phyloP scores from a whole-genome alignment of 441 rosid species.

The Arabidopsis hybrid region DNA sequence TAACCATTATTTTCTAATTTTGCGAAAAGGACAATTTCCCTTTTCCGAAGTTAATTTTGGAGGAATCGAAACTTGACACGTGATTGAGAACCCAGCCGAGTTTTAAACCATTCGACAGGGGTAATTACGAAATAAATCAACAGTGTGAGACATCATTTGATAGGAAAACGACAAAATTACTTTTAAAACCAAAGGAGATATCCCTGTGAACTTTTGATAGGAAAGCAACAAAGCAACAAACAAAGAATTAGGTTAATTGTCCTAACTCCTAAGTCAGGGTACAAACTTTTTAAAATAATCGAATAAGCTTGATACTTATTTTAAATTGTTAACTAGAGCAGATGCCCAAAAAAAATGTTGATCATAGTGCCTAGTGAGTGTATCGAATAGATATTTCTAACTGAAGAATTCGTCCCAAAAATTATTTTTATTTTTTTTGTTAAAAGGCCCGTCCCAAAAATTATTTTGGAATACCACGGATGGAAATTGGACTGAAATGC shows the following conservation, averaged over 20 bases:
- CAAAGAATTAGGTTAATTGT: neutral
- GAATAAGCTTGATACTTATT: no score
- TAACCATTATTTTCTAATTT: slow-evolving; percentile 1
- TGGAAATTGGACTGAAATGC: no score
- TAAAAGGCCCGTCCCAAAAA: no score
- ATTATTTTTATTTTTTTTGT: no score
- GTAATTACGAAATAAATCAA: slow-evolving; percentile 17
- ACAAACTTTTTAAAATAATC: no score
- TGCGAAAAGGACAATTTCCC: slow-evolving; percentile 4
- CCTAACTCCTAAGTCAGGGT: no score
- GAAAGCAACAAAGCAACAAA: neutral
- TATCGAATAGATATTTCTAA: no score
- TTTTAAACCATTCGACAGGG: slow-evolving; percentile 27
- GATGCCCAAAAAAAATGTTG: no score
- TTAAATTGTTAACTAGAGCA: no score
- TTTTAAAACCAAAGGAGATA: slow-evolving; percentile 4
- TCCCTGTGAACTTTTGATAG: neutral
- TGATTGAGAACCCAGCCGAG: neutral
- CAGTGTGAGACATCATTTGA: slow-evolving; percentile 1
- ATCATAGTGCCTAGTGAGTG: no score
- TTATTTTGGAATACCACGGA: no score
- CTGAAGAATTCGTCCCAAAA: no score
- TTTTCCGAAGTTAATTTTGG: neutral
- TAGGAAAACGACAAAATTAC: slow-evolving; percentile 28
- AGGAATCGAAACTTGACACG: slow-evolving; percentile 25